A percentile compares a stretch with the other conserved stretches of the same genome.
phyloP scores from a whole-genome alignment of 768 basidiomycete genomes.

The Trametes cingulata region DNA sequence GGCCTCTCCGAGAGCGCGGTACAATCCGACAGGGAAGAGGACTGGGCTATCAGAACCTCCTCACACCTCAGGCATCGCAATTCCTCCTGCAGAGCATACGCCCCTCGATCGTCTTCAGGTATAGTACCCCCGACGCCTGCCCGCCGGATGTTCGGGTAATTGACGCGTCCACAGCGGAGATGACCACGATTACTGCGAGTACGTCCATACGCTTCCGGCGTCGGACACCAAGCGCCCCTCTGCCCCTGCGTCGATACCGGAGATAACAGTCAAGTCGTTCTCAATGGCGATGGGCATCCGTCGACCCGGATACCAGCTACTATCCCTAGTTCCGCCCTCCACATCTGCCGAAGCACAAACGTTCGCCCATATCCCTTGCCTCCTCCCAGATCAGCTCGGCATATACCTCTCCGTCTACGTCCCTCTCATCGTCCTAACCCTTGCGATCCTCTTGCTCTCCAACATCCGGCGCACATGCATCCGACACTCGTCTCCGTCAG shows the following conservation, averaged over 20 bases:
- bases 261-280: constrained; percentile 87
- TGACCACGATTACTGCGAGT: constrained; percentile 95
- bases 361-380: constrained; percentile 63
- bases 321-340: constrained; percentile 60
- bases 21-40: constrained; percentile 74
- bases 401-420: constrained; percentile 77
- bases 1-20: constrained; percentile 74
- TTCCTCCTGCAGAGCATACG: constrained; percentile 65
- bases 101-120: constrained; percentile 80
- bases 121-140: constrained; percentile 17
- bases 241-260: constrained; percentile 44
- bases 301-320: constrained; percentile 85
- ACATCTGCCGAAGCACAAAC: constrained; percentile 33
- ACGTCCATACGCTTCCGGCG: constrained; percentile 45
- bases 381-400: constrained; percentile 81
- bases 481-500: constrained; percentile 3
- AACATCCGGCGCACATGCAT: constrained; percentile 28
- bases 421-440: constrained; percentile 62
- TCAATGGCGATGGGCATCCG: constrained; percentile 88
- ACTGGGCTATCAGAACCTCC: constrained; percentile 81
- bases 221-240: constrained; percentile 14
- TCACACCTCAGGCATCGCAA: constrained; percentile 63
- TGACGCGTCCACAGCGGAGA: constrained; percentile 60
- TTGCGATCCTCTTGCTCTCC: constrained; percentile 44
- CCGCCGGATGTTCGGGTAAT: not conserved